These are phyloP conservation scores for Dunaliella sp. DNA, from an alignment of 139 green algal species.

Conservation along the genomic window DNA sequence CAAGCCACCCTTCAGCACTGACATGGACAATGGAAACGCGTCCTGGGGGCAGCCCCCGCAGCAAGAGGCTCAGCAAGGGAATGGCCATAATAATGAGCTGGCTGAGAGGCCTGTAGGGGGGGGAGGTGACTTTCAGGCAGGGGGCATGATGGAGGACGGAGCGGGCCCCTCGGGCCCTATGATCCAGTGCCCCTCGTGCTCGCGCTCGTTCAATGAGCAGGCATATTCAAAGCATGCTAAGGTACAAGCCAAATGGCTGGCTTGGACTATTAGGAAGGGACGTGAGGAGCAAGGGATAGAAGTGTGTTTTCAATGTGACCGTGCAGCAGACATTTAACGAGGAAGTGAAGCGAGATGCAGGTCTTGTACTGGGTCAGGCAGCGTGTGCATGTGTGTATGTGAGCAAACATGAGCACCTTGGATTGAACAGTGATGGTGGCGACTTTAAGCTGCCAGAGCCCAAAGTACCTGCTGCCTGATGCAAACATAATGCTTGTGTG, in stretches of 20 bases:
- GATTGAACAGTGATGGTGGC: not conserved
- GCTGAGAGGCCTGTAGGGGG: not conserved
- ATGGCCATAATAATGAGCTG: not conserved
- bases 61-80: not conserved
- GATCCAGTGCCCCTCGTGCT: constrained; percentile 29
- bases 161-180: not conserved
- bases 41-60: not conserved
- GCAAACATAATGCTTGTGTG: not conserved
- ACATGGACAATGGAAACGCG: not conserved
- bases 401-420: not conserved
- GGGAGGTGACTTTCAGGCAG: not conserved
- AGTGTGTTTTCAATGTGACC: too few species aligned
- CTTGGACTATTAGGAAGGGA: too few species aligned
- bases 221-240: constrained; percentile 38
- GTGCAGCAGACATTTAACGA: too few species aligned
- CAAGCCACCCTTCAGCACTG: not conserved
- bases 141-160: constrained; percentile 4
- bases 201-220: constrained; percentile 29
- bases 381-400: not conserved
- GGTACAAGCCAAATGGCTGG: too few species aligned
- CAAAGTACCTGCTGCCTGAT: not conserved
- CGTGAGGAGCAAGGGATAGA: too few species aligned
- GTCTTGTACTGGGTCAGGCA: not conserved
- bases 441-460: not conserved
- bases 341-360: not conserved